phyloP scores from a whole-genome alignment of 768 basidiomycete genomes.

The Suillus plorans region DNA sequence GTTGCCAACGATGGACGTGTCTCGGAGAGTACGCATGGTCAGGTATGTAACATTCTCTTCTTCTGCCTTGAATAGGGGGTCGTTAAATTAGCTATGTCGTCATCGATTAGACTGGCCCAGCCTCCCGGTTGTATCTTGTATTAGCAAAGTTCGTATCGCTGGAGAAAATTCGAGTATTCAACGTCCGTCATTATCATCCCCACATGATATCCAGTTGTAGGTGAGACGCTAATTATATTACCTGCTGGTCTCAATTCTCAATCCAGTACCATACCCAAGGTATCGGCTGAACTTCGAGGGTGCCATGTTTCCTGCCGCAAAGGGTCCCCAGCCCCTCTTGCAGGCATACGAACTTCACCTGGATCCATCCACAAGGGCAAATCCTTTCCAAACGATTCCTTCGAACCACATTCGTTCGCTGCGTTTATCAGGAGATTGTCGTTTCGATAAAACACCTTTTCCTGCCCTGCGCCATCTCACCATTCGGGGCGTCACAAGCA shows the following conservation, averaged over 20 bases:
- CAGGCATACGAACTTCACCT: slow-evolving; percentile 34
- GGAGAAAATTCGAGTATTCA: slow-evolving; percentile 34
- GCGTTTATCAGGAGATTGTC: slow-evolving; percentile 37
- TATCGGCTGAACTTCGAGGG: slow-evolving; percentile 34
- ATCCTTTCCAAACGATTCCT: slow-evolving; percentile 29
- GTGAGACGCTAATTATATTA: neutral
- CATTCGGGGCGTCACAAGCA: slow-evolving; percentile 35
- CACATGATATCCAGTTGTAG: slow-evolving; percentile 11
- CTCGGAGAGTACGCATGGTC: slow-evolving; percentile 17
- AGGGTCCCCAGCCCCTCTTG: slow-evolving; percentile 12
- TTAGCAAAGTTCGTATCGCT: slow-evolving; percentile 30
- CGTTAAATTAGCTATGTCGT: slow-evolving; percentile 2
- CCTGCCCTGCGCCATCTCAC: slow-evolving; percentile 20
- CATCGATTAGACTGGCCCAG: slow-evolving; percentile 17
- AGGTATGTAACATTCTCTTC: slow-evolving; percentile 18
- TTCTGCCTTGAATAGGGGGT: slow-evolving; percentile 5
- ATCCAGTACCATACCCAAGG: slow-evolving; percentile 19
- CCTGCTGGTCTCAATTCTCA: slow-evolving; percentile 8
- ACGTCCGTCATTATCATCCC: slow-evolving; percentile 24
- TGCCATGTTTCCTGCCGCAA: slow-evolving; percentile 34
- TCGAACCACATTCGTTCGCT: slow-evolving; percentile 25
- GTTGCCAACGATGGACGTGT: slow-evolving; percentile 41
- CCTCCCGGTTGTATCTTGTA: slow-evolving; percentile 32
- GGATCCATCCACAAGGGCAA: slow-evolving; percentile 26
- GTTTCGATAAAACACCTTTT: slow-evolving; percentile 15